Conservation (phyloP, 2,329 filamentous ascomycete genomes). For the Arachnopeziza araneosa region DNA sequence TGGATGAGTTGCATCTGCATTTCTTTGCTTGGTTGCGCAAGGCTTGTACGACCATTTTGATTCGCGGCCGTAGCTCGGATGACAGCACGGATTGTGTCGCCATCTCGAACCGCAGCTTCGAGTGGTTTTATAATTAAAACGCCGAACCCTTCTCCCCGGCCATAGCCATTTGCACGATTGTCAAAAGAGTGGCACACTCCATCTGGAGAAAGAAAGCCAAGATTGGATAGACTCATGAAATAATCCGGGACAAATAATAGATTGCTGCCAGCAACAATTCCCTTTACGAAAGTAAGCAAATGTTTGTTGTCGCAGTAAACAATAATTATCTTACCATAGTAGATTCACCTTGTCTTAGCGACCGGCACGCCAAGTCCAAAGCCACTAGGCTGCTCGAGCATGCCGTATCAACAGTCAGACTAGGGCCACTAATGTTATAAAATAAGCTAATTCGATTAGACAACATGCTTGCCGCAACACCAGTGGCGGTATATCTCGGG, state of each 20-base stretch:
- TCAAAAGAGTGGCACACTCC: slow-evolving; percentile 42
- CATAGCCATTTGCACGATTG: slow-evolving; percentile 55
- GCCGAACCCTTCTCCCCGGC: slow-evolving; percentile 44
- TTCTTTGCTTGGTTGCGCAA: slow-evolving; percentile 37
- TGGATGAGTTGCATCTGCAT: slow-evolving; percentile 35
- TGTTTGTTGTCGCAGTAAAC: not conserved
- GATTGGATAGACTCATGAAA: not conserved
- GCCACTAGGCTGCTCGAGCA: slow-evolving; percentile 44
- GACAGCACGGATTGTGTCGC: slow-evolving; percentile 28
- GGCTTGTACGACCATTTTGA: slow-evolving; percentile 44
- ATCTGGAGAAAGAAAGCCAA: slow-evolving; percentile 27
- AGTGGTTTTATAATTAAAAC: slow-evolving; percentile 23
- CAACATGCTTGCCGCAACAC: not conserved
- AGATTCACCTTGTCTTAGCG: slow-evolving; percentile 41
- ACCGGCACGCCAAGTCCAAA: slow-evolving; percentile 50
- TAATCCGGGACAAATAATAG: no score
- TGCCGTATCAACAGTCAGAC: slow-evolving; percentile 1
- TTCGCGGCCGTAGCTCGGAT: slow-evolving; percentile 39
- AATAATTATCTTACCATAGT: slow-evolving; percentile 13
- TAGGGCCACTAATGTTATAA: slow-evolving; percentile 3
- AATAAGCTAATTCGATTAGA: slow-evolving; percentile 2
- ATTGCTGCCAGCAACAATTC: not conserved
- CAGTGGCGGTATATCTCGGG: not conserved
- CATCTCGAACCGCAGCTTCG: slow-evolving; percentile 1
- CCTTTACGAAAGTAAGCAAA: not conserved